Evolutionary conservation across 2,329 filamentous ascomycete genomes (phyloP), one percentile per base, ranked within the genome.

Genomic region (Chalara sp.): DNA sequence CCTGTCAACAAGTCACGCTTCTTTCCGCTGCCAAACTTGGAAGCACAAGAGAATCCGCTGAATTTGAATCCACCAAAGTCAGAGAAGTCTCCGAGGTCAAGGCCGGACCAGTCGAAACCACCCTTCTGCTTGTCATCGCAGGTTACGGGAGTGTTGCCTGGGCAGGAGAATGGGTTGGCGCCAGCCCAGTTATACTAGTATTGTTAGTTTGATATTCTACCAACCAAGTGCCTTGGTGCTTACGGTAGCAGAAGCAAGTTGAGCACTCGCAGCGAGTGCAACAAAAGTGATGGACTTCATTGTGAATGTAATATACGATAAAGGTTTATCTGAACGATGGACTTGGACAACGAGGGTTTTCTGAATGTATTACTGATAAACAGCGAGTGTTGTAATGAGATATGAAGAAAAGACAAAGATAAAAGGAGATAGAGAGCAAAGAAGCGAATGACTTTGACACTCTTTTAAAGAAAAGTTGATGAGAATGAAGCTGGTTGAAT

Each of bases 21-120:
- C 32, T 57, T 39, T 44, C 49, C 51, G n/a, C 49, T 44, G 52
- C 70, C 70, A 61, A 79, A 76, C 44, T 75, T 76, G 64, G 80
- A 75, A 60, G 76, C 71, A 73, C 87, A 95, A 48, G 72, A 73
- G 73, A 84, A 93, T 61, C 87, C 87, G 45, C 72, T 78, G 75
- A 90, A 92, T 55, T 76, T 71, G 69, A 92, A 89, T 64, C 82
- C 86, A 48, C 80, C 80, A 68, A 89, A 95, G 60, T 67, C 70
- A 57, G 67, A 69, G 70, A 95, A 83, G 12, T 66, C 61, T 43
- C 87, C 89, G 35, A 71, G 58, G 56, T 67, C 60, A 29, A 95
- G 76, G 57, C 79, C 78, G 30, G 69, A 68, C 80, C 86, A 96
- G 73, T 85, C 72, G 68, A 87, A 93, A 46, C 89, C 90, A 28